Evolutionary conservation across 2,329 filamentous ascomycete genomes (phyloP), one percentile per base, ranked within the genome.

Genomic region (Phialocephala subalpina): DNA sequence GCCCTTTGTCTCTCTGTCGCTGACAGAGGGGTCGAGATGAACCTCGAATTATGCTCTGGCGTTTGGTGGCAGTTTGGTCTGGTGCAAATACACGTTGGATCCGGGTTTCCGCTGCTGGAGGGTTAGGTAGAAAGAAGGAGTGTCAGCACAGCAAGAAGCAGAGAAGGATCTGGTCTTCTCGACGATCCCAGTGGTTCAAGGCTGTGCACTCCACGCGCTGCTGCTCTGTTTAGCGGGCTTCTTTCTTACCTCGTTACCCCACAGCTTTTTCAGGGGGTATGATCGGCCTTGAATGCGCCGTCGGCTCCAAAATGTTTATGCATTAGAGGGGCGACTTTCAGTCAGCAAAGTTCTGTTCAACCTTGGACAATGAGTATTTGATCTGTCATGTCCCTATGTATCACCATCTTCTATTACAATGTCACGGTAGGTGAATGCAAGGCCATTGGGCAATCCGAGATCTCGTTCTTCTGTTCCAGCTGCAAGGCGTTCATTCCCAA

Each of bases 61-160:
- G 49, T 29, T 18, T 25, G 56, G 25, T 33, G 25, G 49, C 11
- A 4, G 14, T 22, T 29, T 53, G 60, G 29, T 33, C 8, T 56
- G 36, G 27, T 40, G 33, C 1, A 29, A 40, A 20, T 25, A 47
- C 20, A 40, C 33, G 20, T n/a, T 62, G 36, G 29, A 33, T 53
- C 35, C 58, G 45, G 58, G 22, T 14, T 36, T 36, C 20, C 45
- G 40, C 42, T 9, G 45, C 29, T 16, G 38, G 45, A 53, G 3
- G 18, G 25, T 33, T 49, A 25, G n/a, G 45, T 49, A 49, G n/a
- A 49, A 14, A 29, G 16, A 25, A 53, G 27, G 35, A 38, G 25
- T 61, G 62, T 64, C 63, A 64, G 63, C 63, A 64, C n/a, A 29
- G 36, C 18, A 36, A 38, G n/a, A 9, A 29, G 12, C 27, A 49